phyloP scores from a whole-genome alignment of 2,329 filamentous ascomycete genomes.

The Emmonsia crescens region DNA sequence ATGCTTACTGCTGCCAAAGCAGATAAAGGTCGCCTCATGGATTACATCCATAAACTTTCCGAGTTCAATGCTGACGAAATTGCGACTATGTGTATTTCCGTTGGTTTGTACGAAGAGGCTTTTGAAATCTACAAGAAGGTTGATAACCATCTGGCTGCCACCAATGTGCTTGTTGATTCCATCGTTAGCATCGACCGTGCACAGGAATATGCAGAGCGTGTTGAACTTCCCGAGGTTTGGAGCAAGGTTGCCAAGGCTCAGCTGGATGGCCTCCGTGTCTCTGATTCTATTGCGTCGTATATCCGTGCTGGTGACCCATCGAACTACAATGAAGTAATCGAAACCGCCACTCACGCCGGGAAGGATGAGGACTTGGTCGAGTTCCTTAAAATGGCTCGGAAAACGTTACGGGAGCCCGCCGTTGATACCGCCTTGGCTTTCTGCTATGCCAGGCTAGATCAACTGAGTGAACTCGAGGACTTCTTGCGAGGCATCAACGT shows the following conservation, averaged over 20 bases:
- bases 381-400: constrained; percentile 91
- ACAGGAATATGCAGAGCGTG: constrained; percentile 87
- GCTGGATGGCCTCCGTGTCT: constrained; percentile 84
- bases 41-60: constrained; percentile 87
- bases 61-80: constrained; percentile 89
- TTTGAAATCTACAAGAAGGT: constrained; percentile 99
- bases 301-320: constrained; percentile 87
- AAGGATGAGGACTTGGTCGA: constrained; percentile 98
- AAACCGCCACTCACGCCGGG: constrained; percentile 85
- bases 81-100: constrained; percentile 82
- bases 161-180: constrained; percentile 87
- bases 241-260: constrained; percentile 97
- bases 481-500: constrained; percentile 91
- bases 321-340: constrained; percentile 93
- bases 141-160: constrained; percentile 73
- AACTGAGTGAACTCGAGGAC: constrained; percentile 87
- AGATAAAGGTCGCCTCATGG: constrained; percentile 87
- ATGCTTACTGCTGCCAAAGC: constrained; percentile 96
- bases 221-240: constrained; percentile 93
- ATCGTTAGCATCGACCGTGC: constrained; percentile 97
- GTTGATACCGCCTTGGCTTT: constrained; percentile 93
- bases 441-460: constrained; percentile 81
- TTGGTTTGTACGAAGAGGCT: constrained; percentile 90
- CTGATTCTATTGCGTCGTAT: constrained; percentile 91
- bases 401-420: constrained; percentile 84